phyloP scores from a whole-genome alignment of 768 basidiomycete species.

The Brasilioporus rufonigricans region DNA sequence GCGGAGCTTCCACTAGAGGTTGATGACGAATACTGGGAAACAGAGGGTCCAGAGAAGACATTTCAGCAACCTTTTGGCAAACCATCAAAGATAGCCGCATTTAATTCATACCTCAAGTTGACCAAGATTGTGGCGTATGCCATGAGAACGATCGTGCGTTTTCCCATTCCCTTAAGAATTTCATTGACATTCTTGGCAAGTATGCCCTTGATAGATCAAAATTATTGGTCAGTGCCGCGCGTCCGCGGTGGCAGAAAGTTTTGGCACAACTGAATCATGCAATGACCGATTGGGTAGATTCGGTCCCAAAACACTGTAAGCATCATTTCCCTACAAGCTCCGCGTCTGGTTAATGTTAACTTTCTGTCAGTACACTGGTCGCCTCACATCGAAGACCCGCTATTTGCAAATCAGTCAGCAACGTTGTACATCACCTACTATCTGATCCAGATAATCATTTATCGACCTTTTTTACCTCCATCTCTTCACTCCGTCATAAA shows the following conservation, averaged over 20 bases:
- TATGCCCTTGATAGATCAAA: slow-evolving; percentile 73
- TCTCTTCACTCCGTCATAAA: slow-evolving; percentile 28
- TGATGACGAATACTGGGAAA: slow-evolving; percentile 79
- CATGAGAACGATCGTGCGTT: slow-evolving; percentile 62
- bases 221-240: slow-evolving; percentile 49
- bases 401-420: slow-evolving; percentile 56
- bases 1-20: slow-evolving; percentile 79
- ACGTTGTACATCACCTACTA: slow-evolving; percentile 59
- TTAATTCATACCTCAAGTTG: slow-evolving; percentile 63
- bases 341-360: neutral
- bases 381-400: slow-evolving; percentile 43
- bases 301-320: slow-evolving; percentile 66
- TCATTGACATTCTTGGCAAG: slow-evolving; percentile 26
- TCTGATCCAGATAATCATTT: slow-evolving; percentile 60
- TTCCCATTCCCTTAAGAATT: neutral
- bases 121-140: slow-evolving; percentile 69
- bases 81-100: slow-evolving; percentile 56
- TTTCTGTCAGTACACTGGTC: slow-evolving; percentile 54
- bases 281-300: slow-evolving; percentile 69
- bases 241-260: slow-evolving; percentile 54
- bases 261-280: slow-evolving; percentile 66
- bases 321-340: slow-evolving; percentile 3
- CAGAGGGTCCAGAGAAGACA: slow-evolving; percentile 42
- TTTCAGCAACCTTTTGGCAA: slow-evolving; percentile 68
- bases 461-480: slow-evolving; percentile 63